These are phyloP conservation scores for Torrubiellomyces zombiae DNA, from an alignment of 2,329 filamentous ascomycete species.

Conservation along the genomic window DNA sequence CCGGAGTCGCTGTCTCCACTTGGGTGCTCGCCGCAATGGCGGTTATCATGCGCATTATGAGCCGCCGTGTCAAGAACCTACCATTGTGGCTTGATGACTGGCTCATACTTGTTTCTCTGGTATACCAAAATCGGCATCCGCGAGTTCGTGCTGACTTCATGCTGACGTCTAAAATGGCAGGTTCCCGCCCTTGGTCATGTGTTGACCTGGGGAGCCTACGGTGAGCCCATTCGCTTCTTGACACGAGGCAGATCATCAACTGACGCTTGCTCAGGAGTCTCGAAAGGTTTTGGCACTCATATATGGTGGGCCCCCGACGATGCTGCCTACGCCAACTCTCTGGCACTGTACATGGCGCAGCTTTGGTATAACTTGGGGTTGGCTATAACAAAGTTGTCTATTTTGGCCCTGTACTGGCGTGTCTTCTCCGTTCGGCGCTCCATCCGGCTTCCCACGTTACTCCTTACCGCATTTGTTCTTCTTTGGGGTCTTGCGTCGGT, in stretches of 20 bases:
- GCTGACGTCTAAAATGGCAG: too few relatives aligned
- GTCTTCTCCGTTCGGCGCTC: neutral
- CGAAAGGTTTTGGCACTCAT: neutral
- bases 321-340: neutral
- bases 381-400: neutral
- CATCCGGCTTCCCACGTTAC: neutral
- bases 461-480: neutral
- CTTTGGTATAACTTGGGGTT: neutral
- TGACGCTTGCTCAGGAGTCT: too few relatives aligned
- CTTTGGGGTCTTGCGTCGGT: neutral
- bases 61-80: constrained; percentile 7
- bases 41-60: constrained; percentile 7
- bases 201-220: too few relatives aligned
- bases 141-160: neutral
- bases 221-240: too few relatives aligned
- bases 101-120: neutral
- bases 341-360: neutral
- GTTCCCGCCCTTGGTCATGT: too few relatives aligned
- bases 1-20: constrained; percentile 5
- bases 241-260: too few relatives aligned
- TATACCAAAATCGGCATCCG: neutral
- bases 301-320: neutral
- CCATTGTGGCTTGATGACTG: neutral
- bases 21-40: constrained; percentile 6
- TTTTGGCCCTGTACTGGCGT: neutral